phyloP scores from a whole-genome alignment of 176 grass and related monocot genomes.

The Sorghum bicolor region DNA sequence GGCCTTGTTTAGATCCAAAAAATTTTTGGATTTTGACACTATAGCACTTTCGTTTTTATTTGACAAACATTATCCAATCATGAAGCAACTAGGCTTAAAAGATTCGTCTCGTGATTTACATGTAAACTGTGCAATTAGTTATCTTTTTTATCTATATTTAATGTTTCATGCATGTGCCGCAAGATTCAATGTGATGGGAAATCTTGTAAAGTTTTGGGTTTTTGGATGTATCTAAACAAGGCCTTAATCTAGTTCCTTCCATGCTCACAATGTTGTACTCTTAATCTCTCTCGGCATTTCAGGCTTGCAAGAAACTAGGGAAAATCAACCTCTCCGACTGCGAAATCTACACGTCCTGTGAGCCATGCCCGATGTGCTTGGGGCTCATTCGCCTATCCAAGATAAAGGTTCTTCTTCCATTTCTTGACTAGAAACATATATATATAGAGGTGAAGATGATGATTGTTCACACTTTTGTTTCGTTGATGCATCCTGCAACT shows the following conservation, averaged over 20 bases:
- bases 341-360: constrained; percentile 68
- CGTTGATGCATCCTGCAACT: not conserved
- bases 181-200: no score
- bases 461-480: not conserved
- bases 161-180: no score
- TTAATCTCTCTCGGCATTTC: not conserved
- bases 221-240: no score
- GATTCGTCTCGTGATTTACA: no score
- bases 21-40: no score
- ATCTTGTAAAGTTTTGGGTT: no score
- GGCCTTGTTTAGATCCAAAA: no score
- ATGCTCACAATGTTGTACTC: not conserved
- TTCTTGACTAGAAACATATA: not conserved
- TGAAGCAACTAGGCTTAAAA: no score
- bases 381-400: constrained; percentile 50
- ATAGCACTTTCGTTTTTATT: no score
- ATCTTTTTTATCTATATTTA: no score
- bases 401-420: constrained; percentile 55
- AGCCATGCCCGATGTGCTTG: constrained; percentile 79
- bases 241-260: not conserved
- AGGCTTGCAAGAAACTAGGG: constrained; percentile 70
- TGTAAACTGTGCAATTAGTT: no score
- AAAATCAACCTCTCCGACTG: constrained; percentile 65
- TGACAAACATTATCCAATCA: no score
- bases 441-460: not conserved